phyloP scores from a whole-genome alignment of 805 yeast genomes.

The Monosporozyma solicola region DNA sequence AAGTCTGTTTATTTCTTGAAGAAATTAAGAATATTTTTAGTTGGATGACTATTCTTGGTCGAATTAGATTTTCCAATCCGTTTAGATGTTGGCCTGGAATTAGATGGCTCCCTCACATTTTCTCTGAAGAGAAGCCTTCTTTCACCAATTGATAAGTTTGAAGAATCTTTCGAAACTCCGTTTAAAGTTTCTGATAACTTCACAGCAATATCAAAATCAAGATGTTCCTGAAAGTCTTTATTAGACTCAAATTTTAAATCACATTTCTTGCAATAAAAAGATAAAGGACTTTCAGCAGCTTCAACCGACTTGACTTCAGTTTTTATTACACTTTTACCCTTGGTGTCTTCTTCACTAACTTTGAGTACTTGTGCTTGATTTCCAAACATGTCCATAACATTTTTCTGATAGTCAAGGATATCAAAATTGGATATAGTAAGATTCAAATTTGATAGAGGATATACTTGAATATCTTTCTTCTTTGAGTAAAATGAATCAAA shows the following conservation, averaged over 20 bases:
- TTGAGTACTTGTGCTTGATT: slow-evolving; percentile 7
- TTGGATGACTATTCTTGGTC: neutral
- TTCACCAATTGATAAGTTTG: slow-evolving; percentile 22
- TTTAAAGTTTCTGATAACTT: slow-evolving; percentile 39
- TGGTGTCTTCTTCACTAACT: neutral
- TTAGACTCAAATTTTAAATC: slow-evolving; percentile 9
- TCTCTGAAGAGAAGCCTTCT: slow-evolving; percentile 15
- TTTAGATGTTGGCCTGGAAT: neutral
- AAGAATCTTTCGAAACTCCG: slow-evolving; percentile 24
- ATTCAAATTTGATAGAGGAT: slow-evolving; percentile 44
- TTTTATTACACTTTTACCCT: neutral
- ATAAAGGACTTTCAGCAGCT: neutral
- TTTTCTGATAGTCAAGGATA: slow-evolving; percentile 28
- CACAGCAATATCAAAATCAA: slow-evolving; percentile 46
- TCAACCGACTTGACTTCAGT: neutral
- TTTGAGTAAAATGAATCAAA: slow-evolving; percentile 25
- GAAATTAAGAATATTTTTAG: neutral
- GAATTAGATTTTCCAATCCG: neutral
- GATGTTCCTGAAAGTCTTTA: slow-evolving; percentile 35
- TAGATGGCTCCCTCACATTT: neutral
- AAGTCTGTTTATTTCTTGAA: neutral
- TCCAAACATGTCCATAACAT: slow-evolving; percentile 29
- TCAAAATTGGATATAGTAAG: slow-evolving; percentile 49
- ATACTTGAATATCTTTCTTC: slow-evolving; percentile 25
- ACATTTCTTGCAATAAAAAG: slow-evolving; percentile 18